phyloP scores from a whole-genome alignment of 805 yeast species.

The Saturnispora ahearnii region DNA sequence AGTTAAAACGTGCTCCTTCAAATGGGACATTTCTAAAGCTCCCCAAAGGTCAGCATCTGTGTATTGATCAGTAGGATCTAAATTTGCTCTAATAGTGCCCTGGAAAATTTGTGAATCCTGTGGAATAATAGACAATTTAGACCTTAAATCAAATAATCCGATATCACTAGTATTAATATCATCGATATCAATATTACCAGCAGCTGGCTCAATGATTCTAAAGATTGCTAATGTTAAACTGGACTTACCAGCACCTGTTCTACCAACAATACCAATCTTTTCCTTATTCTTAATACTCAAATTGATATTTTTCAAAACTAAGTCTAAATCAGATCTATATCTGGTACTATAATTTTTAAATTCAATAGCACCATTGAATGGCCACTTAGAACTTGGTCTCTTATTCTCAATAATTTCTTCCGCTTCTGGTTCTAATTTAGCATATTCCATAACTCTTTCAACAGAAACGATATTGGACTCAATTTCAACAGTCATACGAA shows the following conservation, averaged over 20 bases:
- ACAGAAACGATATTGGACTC: constrained; percentile 91
- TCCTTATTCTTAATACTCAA: constrained; percentile 62
- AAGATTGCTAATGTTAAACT: constrained; percentile 77
- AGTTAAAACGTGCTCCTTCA: constrained; percentile 51
- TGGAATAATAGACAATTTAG: constrained; percentile 75
- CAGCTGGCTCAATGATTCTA: constrained; percentile 69
- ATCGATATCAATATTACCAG: constrained; percentile 62
- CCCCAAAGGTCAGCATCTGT: constrained; percentile 78
- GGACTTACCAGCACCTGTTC: constrained; percentile 96
- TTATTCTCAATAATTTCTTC: constrained; percentile 39
- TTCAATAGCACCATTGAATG: constrained; percentile 54
- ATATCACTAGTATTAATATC: constrained; percentile 53
- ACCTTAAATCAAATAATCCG: constrained; percentile 73
- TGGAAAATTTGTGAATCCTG: constrained; percentile 91
- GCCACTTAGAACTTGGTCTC: constrained; percentile 70
- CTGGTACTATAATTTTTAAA: constrained; percentile 73
- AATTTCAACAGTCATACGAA: constrained; percentile 96
- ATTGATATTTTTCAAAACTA: constrained; percentile 62
- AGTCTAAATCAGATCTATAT: constrained; percentile 73
- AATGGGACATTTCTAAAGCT: constrained; percentile 68
- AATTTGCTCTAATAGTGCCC: constrained; percentile 75
- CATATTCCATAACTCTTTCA: constrained; percentile 58
- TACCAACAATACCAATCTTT: constrained; percentile 91
- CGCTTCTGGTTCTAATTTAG: constrained; percentile 60
- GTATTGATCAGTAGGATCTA: constrained; percentile 69